Percentiles rank a stretch among this genome's conserved stretches.
Conservation (phyloP, 225 moss, liverwort and hornwort genomes). For the Sphagnum tenellum region DNA sequence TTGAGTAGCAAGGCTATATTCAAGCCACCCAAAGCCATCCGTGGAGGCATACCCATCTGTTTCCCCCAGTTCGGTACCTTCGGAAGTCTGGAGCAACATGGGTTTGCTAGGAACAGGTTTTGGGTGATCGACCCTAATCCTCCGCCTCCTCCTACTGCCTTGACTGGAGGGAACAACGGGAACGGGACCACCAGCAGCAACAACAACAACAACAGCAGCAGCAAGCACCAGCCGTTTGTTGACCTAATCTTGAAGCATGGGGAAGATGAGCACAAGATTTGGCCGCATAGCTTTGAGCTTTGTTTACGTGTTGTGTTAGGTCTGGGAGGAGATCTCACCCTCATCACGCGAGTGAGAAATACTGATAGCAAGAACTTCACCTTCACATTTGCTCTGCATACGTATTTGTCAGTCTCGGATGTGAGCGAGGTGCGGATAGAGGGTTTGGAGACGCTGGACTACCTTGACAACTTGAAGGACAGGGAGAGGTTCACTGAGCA, state of each 20-base stretch:
- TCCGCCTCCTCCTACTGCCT: conserved; percentile 40
- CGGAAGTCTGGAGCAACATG: conserved; percentile 78
- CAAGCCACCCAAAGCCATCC: conserved; percentile 89
- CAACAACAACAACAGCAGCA: background rate
- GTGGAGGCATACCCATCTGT: conserved; percentile 90
- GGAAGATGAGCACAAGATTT: conserved; percentile 76
- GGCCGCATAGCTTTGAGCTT: conserved; percentile 91
- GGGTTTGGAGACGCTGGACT: conserved; percentile 92
- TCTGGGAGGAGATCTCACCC: conserved; percentile 63
- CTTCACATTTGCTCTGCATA: conserved; percentile 94
- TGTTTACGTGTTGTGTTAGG: conserved; percentile 73
- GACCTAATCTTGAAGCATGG: conserved; percentile 59
- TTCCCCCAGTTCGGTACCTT: conserved; percentile 83
- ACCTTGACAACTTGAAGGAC: conserved; percentile 63
- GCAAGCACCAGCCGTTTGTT: conserved; percentile 49
- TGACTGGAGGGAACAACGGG: conserved; percentile 14
- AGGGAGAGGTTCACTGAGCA: conserved; percentile 71
- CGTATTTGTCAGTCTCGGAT: conserved; percentile 83
- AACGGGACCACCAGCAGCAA: conserved; percentile 18
- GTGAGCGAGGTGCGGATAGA: conserved; percentile 94
- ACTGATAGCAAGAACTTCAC: conserved; percentile 67
- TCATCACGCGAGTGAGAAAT: conserved; percentile 64
- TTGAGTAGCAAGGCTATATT: conserved; percentile 86
- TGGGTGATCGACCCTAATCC: conserved; percentile 53
- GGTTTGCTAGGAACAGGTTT: conserved; percentile 86